These are phyloP conservation scores for Trichosporon asahii DNA, from an alignment of 1,284 basidiomycete species.

Conservation along the genomic window DNA sequence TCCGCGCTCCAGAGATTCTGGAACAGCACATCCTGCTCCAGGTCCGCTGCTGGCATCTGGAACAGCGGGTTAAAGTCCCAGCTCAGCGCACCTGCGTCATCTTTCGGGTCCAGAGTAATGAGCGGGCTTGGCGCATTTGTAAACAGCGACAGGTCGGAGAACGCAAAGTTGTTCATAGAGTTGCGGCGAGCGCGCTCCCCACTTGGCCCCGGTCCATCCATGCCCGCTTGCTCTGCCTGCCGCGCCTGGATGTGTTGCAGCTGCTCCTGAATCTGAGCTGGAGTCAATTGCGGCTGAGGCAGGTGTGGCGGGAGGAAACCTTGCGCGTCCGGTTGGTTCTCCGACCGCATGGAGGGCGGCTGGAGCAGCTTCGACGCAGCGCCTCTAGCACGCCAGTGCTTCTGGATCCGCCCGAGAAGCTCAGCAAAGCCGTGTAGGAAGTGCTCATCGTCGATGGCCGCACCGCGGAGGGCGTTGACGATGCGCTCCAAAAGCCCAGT, in stretches of 20 bases:
- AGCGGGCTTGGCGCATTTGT: conserved; percentile 4
- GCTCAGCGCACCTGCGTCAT: not conserved
- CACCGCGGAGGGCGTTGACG: conserved; percentile 13
- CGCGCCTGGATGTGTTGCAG: not conserved
- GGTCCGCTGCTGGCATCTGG: conserved; percentile 22
- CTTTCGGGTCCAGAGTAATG: conserved; percentile 4
- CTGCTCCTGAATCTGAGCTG: conserved; percentile 3
- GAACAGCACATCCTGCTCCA: conserved; percentile 20
- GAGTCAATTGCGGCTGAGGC: not conserved
- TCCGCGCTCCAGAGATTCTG: conserved; percentile 13
- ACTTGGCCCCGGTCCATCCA: not conserved
- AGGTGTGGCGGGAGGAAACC: not conserved
- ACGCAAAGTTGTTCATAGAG: conserved; percentile 9
- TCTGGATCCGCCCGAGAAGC: conserved; percentile 17
- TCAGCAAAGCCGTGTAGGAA: conserved; percentile 20
- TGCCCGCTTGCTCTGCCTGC: not conserved
- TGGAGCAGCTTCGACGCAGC: not conserved
- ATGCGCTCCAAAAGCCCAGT: conserved; percentile 11
- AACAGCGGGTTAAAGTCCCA: conserved; percentile 24
- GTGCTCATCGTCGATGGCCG: conserved; percentile 22
- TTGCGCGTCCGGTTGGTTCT: not conserved
- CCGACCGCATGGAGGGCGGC: not conserved
- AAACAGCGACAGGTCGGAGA: conserved; percentile 6
- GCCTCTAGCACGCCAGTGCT: conserved; percentile 18
- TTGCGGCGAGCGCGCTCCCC: not conserved